Base-by-base conservation (phyloP, 2,329 filamentous ascomycete species). In the Verticillium isaacii region DNA sequence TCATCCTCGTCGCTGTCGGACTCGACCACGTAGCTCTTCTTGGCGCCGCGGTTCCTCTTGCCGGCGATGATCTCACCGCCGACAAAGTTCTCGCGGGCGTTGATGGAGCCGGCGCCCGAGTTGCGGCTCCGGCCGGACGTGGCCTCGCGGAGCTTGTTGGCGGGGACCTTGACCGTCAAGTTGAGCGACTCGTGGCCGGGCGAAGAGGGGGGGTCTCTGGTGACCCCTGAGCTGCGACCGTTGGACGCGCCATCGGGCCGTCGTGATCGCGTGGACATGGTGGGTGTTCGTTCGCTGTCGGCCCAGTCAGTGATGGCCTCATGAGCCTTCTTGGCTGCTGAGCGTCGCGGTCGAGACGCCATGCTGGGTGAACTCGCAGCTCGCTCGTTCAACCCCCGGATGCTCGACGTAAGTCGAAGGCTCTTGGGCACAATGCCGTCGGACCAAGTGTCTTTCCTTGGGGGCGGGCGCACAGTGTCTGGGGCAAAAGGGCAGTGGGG, bases 21-120 rank as follows among this genome's bases (percentile, higher is more conserved):
- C 64, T 86, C 84, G 29, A 87, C 81, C 39, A 85, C 82, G 60
- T 87, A 87, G 66, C 80, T 86, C 74, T 86, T 86, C 73, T 85
- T 84, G 19, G 77, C 78, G 6, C 80, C 82, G 9, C 83, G 79
- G 62, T 82, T 84, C 57, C 84, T 78, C 67, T 82, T 83, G 41
- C 80, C 79, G 32, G 78, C 74, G 19, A 82, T 70, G 57, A 83
- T 81, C 66, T 82, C 78, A 34, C 78, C 77, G 29, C 77, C 78
- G 29, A 74, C 74, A 59, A 80, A 80, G 55, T 70, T 70, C 25
- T 77, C 75, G 41, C 73, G 70, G 57, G 71, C 69, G 62, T 64
- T 68, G 11, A 67, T 64, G 61, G 71, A 70, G 64, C 66, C 69
- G 34, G 66, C 70, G 65, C 68, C 69, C 65, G 64, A 67, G 39